Base-by-base conservation (phyloP, 148 eudicot genomes). In the Dianthus caryophyllus region DNA sequence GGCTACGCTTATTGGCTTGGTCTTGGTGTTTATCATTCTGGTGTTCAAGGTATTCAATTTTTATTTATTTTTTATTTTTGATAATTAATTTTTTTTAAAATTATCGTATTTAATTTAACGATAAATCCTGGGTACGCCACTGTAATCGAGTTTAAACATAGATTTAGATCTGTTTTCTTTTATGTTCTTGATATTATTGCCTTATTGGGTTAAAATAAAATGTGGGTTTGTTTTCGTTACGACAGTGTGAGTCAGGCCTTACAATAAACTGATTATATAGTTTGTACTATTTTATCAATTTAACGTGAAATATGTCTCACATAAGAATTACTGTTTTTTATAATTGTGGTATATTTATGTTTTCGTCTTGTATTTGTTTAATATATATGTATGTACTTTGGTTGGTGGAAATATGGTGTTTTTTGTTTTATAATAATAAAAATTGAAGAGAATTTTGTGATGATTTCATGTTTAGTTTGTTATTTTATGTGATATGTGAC, bases 1-100 rank as follows among this genome's bases (percentile, higher is more conserved):
- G 96, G 91, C 36, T 88, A 88, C 55, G 91, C 96, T 61, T 88
- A 88, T 61, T 88, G 96, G 96, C 65, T 90, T 64, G 96, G 96
- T 60, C 96, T 90, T 66, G 96, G 96, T 26, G 86, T 90, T 43
- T 90, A 90, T 26, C 96, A 90, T 66, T 90, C 96, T 68, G 96
- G 96, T 54, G 84, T 90, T 48, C 93, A 90, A 90, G 96, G 96
- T 89, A 51, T 51, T n/a, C n/a, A n/a, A n/a, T n/a, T n/a, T n/a
- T n/a, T 49, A 18, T 44, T 27, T 25, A 16, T 38, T 25, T 26
- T 38, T 55, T 14, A 33, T 2, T 24, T 26, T 47, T 38, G 1
- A 1, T 43, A 6, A 0, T 16, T 26, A 12, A 1, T 17, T 2
- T 53, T 64, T 57, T 11, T 13, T 7, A 11, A 6, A 11, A 5